Conservation (phyloP, 257 asterid genomes). For the Buddleja alternifolia region DNA sequence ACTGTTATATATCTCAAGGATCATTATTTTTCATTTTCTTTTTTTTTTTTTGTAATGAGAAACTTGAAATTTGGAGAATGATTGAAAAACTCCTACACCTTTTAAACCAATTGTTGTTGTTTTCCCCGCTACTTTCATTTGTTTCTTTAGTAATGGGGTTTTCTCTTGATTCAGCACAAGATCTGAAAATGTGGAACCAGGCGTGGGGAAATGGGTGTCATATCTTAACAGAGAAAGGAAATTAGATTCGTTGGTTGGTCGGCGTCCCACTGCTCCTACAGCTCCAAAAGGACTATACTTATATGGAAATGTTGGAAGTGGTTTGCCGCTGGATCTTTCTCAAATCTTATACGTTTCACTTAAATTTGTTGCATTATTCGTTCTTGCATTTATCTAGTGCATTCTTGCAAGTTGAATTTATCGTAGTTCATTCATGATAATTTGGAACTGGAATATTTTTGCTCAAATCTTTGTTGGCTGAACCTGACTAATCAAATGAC, state of each 20-base stretch:
- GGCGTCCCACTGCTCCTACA: slow-evolving; percentile 83
- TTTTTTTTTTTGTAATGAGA: background rate
- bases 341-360: slow-evolving; percentile 5
- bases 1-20: too few relatives aligned
- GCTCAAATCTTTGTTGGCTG: too few relatives aligned
- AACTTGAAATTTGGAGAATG: background rate
- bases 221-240: slow-evolving; percentile 95
- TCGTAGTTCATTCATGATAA: background rate
- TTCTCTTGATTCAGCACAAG: slow-evolving; percentile 44
- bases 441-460: background rate
- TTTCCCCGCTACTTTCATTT: slow-evolving; percentile 17
- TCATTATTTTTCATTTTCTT: too few relatives aligned
- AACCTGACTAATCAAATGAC: too few relatives aligned
- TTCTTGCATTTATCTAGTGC: slow-evolving; percentile 23
- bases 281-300: slow-evolving; percentile 94
- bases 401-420: slow-evolving; percentile 30
- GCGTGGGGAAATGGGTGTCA: slow-evolving; percentile 99
- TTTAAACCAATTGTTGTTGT: slow-evolving; percentile 16
- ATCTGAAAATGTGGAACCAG: slow-evolving; percentile 63
- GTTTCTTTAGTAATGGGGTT: slow-evolving; percentile 29
- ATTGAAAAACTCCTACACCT: background rate
- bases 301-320: slow-evolving; percentile 97
- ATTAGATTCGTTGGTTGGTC: slow-evolving; percentile 72
- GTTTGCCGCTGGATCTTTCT: slow-evolving; percentile 57
- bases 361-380: background rate